Base-by-base conservation (phyloP, 805 yeast species). In the Cyberlindnera bimundalis region DNA sequence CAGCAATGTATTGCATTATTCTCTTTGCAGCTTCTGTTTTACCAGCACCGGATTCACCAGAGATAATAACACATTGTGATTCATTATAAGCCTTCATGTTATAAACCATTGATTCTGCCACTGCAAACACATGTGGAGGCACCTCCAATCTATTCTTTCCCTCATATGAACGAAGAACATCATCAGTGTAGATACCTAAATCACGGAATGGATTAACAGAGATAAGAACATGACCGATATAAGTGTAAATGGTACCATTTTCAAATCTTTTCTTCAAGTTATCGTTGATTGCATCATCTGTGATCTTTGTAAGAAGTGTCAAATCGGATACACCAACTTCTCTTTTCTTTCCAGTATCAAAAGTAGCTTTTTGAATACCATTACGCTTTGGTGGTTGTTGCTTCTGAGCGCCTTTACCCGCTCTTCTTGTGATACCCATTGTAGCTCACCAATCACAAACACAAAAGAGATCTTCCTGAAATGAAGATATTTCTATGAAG, bases 271-370 rank as follows among this genome's bases (percentile, higher is more conserved):
- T 87, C 58, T 87, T 78, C 51, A 93, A 69, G 63, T 93, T 93
- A 15, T 90, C 96, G 59, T 89, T 88, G 68, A 93, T 93, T 30
- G 96, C 74, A 43, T 88, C 95, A 61, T 93, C 97, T 33, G 93
- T 74, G 56, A 93, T 91, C 46, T 83, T 84, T 20, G 95, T 82
- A 46, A 93, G 71, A 39, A 93, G 67, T 1, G 99, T 93, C 57
- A 93, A 71, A 64, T 93, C 99, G 31, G 95, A 83, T 8, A 93
- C 97, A 39, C 99, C 99, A n/a, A 93, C 98, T 64, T 93, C 98
- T 62, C 89, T 87, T 73, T 87, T 87, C 67, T 89, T 89, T 39
- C 79, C 68, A 25, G 83, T 65, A 53, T 93, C 98, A 60, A 89
- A 93, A 36, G 88, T 84, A 12, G 97, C 97, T 69, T 91, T 91